Base-by-base conservation (phyloP, 2,329 filamentous ascomycete species). In the Grosmannia huntii region DNA sequence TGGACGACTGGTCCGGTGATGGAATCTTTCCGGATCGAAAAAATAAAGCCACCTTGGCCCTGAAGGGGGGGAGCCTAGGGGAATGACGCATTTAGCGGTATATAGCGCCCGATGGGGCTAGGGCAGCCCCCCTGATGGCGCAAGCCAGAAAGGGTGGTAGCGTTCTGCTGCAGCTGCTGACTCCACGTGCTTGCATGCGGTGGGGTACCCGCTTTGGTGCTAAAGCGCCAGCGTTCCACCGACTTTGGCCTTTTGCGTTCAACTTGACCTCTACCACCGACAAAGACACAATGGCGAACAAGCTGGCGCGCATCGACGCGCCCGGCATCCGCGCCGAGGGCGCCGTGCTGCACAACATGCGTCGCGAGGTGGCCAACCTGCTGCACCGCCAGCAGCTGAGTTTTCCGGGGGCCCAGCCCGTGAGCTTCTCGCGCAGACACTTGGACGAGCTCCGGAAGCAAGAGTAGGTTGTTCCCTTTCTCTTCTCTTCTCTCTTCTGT, bases 351-450 rank as follows among this genome's bases (percentile, higher is more conserved):
- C 58, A 63, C 33, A 59, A 31, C 23, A 64, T 95, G 71, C 86
- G 87, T 60, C 75, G 76, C 60, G 86, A 90, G 68, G 89, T 96
- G 60, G 87, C 89, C 28, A 68, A 77, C 6, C 78, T 96, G 51
- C 81, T 99, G n/a, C 78, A 80, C 21, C 82, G 90, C 65, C 77
- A 78, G 56, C 84, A 82, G 64, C 73, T 75, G 27, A 78, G 74
- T 63, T 99, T 99, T 65, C 91, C 94, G 0, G 94, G 84, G 66
- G 92, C 94, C 56, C 94, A 99, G 71, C 94, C 94, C 16, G 91
- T 99, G 63, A 95, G 89, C 67, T 99, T 99, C 69, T 79, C 88
- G 57, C 79, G 86, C 59, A 79, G 82, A 65, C 94, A 99, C 71
- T 73, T 97, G 11, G 75, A 84, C n/a, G 90, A 95, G 73, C 80